These are phyloP conservation scores for Anthostomella pinea DNA, from an alignment of 2,329 filamentous ascomycete genomes.

Conservation along the genomic window DNA sequence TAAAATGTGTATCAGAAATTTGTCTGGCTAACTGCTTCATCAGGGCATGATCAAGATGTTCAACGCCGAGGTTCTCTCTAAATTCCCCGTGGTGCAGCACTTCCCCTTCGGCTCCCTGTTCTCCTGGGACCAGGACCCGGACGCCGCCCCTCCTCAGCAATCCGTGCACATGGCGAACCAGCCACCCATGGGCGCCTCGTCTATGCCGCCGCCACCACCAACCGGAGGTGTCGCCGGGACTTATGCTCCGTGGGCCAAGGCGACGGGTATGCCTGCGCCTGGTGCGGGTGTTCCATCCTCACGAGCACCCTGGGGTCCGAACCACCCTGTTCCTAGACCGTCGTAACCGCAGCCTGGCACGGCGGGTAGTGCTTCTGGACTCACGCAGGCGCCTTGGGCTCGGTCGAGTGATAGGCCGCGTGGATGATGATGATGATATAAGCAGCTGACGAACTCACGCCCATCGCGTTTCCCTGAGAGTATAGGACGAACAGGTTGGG, in stretches of 20 bases:
- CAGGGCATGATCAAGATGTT: conserved; percentile 99
- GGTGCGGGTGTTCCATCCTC: conserved; percentile 32
- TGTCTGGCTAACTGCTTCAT: neutral
- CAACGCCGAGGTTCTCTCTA: conserved; percentile 90
- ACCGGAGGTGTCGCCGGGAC: conserved; percentile 33
- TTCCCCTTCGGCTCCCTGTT: conserved; percentile 83
- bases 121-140: conserved; percentile 68
- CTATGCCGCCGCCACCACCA: conserved; percentile 25
- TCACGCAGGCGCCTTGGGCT: conserved; percentile 26
- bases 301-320: conserved; percentile 22
- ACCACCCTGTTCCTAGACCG: conserved; percentile 19
- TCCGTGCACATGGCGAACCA: conserved; percentile 59
- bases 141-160: conserved; percentile 46
- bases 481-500: too few relatives aligned
- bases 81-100: conserved; percentile 98
- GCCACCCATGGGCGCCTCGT: conserved; percentile 36
- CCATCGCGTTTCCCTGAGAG: too few relatives aligned
- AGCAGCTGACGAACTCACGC: too few relatives aligned
- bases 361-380: conserved; percentile 11
- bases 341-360: conserved; percentile 16
- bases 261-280: conserved; percentile 38
- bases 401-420: conserved; percentile 28
- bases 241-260: conserved; percentile 44
- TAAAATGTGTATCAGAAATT: too few relatives aligned
- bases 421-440: too few relatives aligned